Evolutionary conservation across 495 filamentous ascomycete genomes (phyloP), one percentile per base, ranked within the genome.

Genomic region (Talaromyces thailandensis): DNA sequence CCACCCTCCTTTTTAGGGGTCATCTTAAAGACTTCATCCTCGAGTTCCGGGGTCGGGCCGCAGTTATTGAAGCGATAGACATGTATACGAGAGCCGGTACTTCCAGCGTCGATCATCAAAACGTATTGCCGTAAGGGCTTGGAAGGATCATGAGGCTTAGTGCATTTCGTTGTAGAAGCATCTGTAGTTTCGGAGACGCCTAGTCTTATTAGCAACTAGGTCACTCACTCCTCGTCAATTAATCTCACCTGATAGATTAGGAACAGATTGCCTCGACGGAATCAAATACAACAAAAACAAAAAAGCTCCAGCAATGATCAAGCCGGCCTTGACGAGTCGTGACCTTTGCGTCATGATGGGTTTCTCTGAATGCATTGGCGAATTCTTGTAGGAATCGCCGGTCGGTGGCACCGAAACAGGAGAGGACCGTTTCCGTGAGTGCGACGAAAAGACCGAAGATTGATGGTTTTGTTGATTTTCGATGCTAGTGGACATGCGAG

Each of bases 11-110:
- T 87, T 80, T 88, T 90, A 67, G 86, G 83, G 18, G 92, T 97
- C 85, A 89, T 87, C 78, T 95, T 85, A 72, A 98, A 98, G 23
- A 87, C 80, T 71, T 98, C 94, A 67, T 85, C 78, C 71, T 98
- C 94, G 18, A 98, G 82, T 76, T 98, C 94, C n/a, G 94, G 94
- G 23, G 93, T 92, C 37, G 88, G 72, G 58, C 92, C 95, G 77
- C 94, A 98, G 79, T 98, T 98, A 79, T 97, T 98, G 84, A 98
- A 98, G 63, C 88, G 87, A 79, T 97, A 98, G 60, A 98, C 93
- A 76, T 98, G 94, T 70, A 98, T 96, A 60, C 94, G 90, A 63
- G 94, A 98, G 62, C 94, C 94, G 45, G 93, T 96, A 76, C 93
- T 97, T 61, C 94, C 94, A 40, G 94, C 94, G 79, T 98, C 94